These are phyloP conservation scores for Biscogniauxia marginata DNA, from an alignment of 2,329 filamentous ascomycete species.

Conservation along the genomic window DNA sequence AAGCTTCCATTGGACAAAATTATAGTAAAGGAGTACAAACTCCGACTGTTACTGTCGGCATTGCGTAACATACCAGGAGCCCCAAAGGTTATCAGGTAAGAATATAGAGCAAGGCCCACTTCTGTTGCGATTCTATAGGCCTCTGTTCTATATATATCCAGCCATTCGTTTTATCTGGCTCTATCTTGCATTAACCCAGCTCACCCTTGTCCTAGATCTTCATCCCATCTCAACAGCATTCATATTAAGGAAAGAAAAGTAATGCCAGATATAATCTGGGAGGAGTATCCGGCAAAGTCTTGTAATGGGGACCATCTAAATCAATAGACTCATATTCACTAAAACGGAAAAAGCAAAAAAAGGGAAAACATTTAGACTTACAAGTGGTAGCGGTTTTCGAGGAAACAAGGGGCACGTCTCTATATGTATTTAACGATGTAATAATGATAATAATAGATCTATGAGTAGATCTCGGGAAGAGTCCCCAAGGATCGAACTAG, in stretches of 20 bases:
- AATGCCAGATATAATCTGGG: background rate
- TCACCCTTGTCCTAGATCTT: background rate
- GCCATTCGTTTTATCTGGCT: background rate
- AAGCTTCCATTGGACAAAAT: no score
- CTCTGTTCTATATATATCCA: background rate
- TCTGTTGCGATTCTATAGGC: background rate
- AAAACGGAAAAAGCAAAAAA: no score
- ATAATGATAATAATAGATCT: background rate
- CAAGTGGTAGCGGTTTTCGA: no score
- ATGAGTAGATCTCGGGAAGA: background rate
- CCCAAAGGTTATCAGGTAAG: background rate
- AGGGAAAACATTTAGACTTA: no score
- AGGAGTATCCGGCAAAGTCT: no score
- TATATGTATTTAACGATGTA: background rate
- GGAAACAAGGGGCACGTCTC: background rate
- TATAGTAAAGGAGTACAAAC: no score
- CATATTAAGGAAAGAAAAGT: background rate
- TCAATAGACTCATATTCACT: no score
- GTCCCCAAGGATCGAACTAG: background rate
- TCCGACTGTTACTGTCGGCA: background rate
- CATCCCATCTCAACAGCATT: background rate
- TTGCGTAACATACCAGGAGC: background rate
- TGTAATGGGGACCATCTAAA: no score
- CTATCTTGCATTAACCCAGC: background rate
- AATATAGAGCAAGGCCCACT: background rate